Conservation (phyloP, 345 rosid genomes). For the Citrus reticulata region DNA sequence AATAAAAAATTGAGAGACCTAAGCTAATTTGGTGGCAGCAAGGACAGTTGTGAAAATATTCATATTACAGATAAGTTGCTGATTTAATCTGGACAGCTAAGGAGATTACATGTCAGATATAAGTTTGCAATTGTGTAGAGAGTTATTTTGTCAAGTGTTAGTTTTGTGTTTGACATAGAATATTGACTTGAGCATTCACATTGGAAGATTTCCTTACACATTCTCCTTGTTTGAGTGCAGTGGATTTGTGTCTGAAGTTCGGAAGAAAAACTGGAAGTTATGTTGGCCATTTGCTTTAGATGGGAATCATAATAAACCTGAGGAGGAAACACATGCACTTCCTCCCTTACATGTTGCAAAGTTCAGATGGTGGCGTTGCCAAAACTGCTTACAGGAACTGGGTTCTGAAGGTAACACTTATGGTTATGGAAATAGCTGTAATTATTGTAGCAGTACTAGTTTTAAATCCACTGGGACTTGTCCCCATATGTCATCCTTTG, state of each 20-base stretch:
- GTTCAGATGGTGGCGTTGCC: conserved; percentile 54
- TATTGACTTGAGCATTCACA: neutral
- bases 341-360: conserved; percentile 52
- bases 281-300: conserved; percentile 64
- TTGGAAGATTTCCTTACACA: conserved; percentile 2
- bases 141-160: neutral
- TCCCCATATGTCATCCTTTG: conserved; percentile 18
- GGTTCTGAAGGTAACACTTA: conserved; percentile 17
- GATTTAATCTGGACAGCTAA: neutral
- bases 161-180: conserved; percentile 1
- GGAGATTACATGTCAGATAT: neutral
- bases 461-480: conserved; percentile 22
- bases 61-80: neutral
- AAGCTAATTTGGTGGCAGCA: neutral
- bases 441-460: conserved; percentile 8
- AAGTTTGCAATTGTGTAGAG: neutral
- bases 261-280: conserved; percentile 38
- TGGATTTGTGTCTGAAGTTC: conserved; percentile 54
- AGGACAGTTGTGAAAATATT: neutral
- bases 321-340: conserved; percentile 32
- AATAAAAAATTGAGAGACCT: neutral
- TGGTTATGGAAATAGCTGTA: conserved; percentile 12
- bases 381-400: conserved; percentile 36
- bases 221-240: conserved; percentile 42
- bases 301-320: conserved; percentile 21